Evolutionary conservation across 2,329 filamentous ascomycete genomes (phyloP).

Genomic region (Aspergillus uvarum): DNA sequence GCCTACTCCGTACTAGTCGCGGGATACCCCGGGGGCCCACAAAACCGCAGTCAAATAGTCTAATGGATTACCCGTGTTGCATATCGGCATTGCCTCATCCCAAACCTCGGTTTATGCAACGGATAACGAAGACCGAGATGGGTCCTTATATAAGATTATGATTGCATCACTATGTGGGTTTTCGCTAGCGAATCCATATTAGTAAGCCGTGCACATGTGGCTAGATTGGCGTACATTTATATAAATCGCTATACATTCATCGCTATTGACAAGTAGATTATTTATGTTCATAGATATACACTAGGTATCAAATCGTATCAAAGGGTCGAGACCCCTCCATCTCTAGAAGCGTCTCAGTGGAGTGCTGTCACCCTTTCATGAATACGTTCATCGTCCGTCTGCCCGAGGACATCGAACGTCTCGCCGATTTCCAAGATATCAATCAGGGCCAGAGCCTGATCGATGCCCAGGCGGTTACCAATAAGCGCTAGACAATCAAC

Average conservation of each 20-base stretch:
- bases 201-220: too few species aligned
- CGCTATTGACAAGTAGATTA: too few species aligned
- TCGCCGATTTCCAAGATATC: conserved; percentile 32
- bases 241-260: background rate
- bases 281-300: background rate
- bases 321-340: background rate
- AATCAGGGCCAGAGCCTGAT: conserved; percentile 39
- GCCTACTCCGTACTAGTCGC: background rate
- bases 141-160: too few species aligned
- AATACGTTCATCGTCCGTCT: conserved; percentile 14
- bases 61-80: too few species aligned
- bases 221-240: too few species aligned
- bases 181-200: too few species aligned
- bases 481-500: conserved; percentile 34
- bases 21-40: background rate
- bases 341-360: background rate
- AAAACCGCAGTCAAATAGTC: background rate
- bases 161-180: too few species aligned
- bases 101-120: too few species aligned
- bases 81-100: too few species aligned
- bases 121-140: too few species aligned
- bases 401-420: conserved; percentile 24
- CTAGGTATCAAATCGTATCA: background rate
- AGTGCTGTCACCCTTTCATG: background rate
- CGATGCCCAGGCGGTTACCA: conserved; percentile 38